Base-by-base conservation (phyloP, 352 stramenopile genomes). In the Pythium brachiatum region DNA sequence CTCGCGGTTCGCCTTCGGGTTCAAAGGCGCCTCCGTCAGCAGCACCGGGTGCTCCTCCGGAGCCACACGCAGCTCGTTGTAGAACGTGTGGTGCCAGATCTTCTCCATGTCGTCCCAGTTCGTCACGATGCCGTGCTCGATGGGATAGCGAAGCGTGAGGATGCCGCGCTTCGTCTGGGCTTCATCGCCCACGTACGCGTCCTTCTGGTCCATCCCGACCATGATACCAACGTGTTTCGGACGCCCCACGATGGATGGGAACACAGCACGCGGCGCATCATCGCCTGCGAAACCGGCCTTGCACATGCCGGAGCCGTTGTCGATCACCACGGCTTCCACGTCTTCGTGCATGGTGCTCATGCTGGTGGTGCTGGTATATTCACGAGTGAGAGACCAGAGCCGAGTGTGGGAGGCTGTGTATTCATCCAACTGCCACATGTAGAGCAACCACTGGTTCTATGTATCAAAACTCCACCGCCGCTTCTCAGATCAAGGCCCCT, bases 21-120 rank as follows among this genome's bases (percentile, higher is more conserved):
- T 99, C 8, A 99, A 74, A 0, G 96, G 96, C 26, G 95, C 85
- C 79, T 98, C 94, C 15, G 92, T 98, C 15, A 98, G 74, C 51
- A 98, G 79, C 57, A 99, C 96, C 15, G 96, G 96, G 76, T 99
- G 96, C 67, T 98, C 96, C 69, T 99, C 97, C 3, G 97, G 96
- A 26, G 89, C 90, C 8, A 97, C 89, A 55, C 90, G 86, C 55
- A 98, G 76, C 74, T 98, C 92, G 79, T 99, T 99, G 92, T 99
- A 99, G 82, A 99, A 99, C 64, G 96, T 99, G 90, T 99, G 96
- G 78, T 99, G 88, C 97, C 97, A 99, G 66, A 99, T 99, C 89
- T 99, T 99, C 78, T 99, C 97, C 97, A 99, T 99, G 78, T 99
- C 96, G 77, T 99, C 96, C 97, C 97, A 99, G 84, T 99, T 99